Evolutionary conservation across 768 basidiomycete genomes (phyloP).

Genomic region (Auricularia sp.): DNA sequence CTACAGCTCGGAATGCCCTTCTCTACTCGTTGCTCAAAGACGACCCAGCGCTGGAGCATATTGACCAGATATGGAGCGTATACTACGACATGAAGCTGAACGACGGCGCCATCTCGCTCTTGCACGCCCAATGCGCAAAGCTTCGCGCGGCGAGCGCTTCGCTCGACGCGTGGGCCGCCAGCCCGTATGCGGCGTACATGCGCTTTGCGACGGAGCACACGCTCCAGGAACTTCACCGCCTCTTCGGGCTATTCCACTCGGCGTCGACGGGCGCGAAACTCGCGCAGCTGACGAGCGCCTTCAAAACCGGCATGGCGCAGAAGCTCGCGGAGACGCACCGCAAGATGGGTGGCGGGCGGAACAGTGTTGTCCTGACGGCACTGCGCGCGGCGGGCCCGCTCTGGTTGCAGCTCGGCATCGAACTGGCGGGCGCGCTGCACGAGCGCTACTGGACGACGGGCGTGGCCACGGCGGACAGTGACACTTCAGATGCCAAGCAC

Average conservation of each 20-base stretch:
- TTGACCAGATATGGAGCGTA: slow-evolving; percentile 5
- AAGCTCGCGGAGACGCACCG: not conserved
- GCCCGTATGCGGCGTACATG: slow-evolving; percentile 2
- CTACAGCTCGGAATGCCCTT: slow-evolving; percentile 12
- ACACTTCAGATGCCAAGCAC: not conserved
- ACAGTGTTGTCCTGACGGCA: not conserved
- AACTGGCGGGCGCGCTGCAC: not conserved
- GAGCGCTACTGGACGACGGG: not conserved
- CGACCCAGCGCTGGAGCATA: slow-evolving; percentile 8
- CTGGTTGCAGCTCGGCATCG: not conserved
- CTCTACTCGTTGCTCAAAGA: slow-evolving; percentile 8
- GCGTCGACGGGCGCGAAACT: not conserved
- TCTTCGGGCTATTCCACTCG: slow-evolving; percentile 1
- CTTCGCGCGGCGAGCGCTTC: slow-evolving; percentile 2
- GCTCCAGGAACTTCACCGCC: slow-evolving; percentile 10
- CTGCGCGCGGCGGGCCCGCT: not conserved
- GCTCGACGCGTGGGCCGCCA: slow-evolving; percentile 6
- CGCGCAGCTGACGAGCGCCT: not conserved
- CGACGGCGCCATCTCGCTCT: not conserved
- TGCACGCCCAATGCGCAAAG: slow-evolving; percentile 9
- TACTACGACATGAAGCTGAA: slow-evolving; percentile 13
- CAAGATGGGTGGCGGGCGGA: not conserved
- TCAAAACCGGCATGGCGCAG: not conserved
- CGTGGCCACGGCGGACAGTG: not conserved
- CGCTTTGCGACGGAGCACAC: slow-evolving; percentile 8